phyloP scores from a whole-genome alignment of 2,329 filamentous ascomycete genomes.

The Raffaelea deltoideospora region DNA sequence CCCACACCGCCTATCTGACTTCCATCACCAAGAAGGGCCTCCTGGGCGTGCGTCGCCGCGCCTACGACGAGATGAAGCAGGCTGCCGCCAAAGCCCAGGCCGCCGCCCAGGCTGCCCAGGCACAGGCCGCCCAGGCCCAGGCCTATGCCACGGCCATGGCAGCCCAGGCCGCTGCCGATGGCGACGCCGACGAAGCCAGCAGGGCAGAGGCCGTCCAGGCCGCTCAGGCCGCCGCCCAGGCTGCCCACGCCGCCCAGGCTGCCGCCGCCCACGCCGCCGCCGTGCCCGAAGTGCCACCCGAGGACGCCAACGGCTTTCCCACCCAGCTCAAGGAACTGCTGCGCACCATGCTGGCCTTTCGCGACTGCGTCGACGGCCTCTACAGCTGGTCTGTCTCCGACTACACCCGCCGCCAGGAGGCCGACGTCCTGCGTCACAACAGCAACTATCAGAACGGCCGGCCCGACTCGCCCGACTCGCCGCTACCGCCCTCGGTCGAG shows the following conservation, averaged over 20 bases:
- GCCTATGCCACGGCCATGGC: too few species aligned
- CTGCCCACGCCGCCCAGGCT: conserved; percentile 51
- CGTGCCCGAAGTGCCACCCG: conserved; percentile 28
- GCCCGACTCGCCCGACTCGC: conserved; percentile 5
- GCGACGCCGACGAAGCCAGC: too few species aligned
- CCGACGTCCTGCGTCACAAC: conserved; percentile 51
- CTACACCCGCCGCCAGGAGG: conserved; percentile 82
- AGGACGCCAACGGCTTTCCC: conserved; percentile 66
- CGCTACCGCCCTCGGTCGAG: conserved; percentile 40
- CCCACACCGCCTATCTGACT: conserved; percentile 80
- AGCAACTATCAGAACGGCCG: conserved; percentile 47
- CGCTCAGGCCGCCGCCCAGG: too few species aligned
- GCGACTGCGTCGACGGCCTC: conserved; percentile 82
- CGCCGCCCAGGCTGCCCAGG: conserved; percentile 23
- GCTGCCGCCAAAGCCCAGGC: conserved; percentile 16
- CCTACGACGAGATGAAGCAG: conserved; percentile 21
- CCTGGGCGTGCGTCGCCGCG: conserved; percentile 52
- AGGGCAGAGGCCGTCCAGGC: too few species aligned
- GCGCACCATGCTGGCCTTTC: conserved; percentile 85
- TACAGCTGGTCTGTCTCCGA: conserved; percentile 93
- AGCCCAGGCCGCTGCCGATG: too few species aligned
- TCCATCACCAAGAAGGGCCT: conserved; percentile 94
- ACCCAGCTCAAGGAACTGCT: conserved; percentile 83
- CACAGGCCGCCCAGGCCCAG: conserved; percentile 52
- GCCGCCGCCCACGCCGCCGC: conserved; percentile 18